Evolutionary conservation across 2,329 filamentous ascomycete species (phyloP), one percentile per base, ranked within the genome.

Genomic region (Curvularia spicifera): DNA sequence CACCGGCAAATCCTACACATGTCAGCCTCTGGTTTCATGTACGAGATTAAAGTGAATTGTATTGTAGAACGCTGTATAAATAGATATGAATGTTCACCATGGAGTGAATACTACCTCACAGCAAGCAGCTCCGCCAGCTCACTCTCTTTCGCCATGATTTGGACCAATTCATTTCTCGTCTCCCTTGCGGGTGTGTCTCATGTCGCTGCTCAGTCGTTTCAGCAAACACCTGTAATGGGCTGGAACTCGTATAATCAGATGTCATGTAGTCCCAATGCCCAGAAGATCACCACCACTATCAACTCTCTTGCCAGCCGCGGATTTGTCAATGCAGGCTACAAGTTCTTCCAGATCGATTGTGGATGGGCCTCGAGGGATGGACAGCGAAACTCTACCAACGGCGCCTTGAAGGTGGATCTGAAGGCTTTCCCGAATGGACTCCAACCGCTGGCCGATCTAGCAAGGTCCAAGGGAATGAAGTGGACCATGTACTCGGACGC

Each of bases 401-500:
- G 65, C 1, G 65, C 65, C 13, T 33, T 67, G 20, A 60, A 63
- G 31, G 43, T 65, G 13, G 57, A 67, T 12, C 20, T 53, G 2
- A 58, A 57, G 0, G 65, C 61, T 0, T 67, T 67, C 3, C 65
- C 63, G 0, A 58, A 58, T 33, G 65, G 65, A 5, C 43, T 67
- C 10, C 63, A 65, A 10, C 63, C 65, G 6, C 18, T 67, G 47
- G 64, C 61, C 29, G 65, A 66, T 22, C 54, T 65, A 20, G 63
- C 65, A 35, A 63, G 65, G 15, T 61, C 53, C n/a, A 67, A 67
- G 39, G 65, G 63, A 8, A 67, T 67, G 65, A 67, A 67, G 42
- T 66, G 65, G 63, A 61, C 65, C 4, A 67, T 67, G 65, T 67
- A 67, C 40, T 66, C 63, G 9, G 65, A 67, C 50, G 65, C 65